phyloP scores from a whole-genome alignment of 2,329 filamentous ascomycete genomes.

The Thermoascus crustaceus region DNA sequence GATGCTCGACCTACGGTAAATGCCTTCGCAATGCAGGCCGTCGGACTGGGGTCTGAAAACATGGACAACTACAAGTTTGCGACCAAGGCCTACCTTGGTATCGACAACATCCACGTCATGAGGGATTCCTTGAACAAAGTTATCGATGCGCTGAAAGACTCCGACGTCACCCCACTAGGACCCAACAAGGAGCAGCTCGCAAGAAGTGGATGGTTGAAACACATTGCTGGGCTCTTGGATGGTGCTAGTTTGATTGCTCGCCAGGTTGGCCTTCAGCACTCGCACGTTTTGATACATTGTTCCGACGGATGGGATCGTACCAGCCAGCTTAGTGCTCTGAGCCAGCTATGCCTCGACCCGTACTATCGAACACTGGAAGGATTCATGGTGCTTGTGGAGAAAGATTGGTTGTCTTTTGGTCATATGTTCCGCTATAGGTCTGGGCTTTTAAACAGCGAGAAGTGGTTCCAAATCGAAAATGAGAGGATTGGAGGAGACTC shows the following conservation, averaged over 20 bases:
- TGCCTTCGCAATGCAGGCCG: conserved; percentile 86
- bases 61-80: conserved; percentile 96
- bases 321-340: conserved; percentile 82
- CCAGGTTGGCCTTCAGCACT: conserved; percentile 84
- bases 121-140: conserved; percentile 80
- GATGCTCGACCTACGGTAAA: conserved; percentile 93
- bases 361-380: conserved; percentile 92
- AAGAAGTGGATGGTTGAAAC: conserved; percentile 84
- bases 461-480: conserved; percentile 85
- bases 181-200: conserved; percentile 73
- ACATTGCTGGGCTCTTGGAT: conserved; percentile 75
- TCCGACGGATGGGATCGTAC: conserved; percentile 98
- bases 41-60: conserved; percentile 90
- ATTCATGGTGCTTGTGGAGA: conserved; percentile 89
- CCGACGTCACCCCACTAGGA: conserved; percentile 73
- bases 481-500: conserved; percentile 58
- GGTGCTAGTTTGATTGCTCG: conserved; percentile 77
- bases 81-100: conserved; percentile 84
- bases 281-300: conserved; percentile 92
- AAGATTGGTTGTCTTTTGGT: conserved; percentile 95
- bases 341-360: conserved; percentile 89
- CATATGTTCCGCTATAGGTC: conserved; percentile 96
- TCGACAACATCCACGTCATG: conserved; percentile 99
- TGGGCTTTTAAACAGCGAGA: conserved; percentile 79
- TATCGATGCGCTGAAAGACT: conserved; percentile 83